Conservation (phyloP, 2,329 filamentous ascomycete genomes). For the Claviceps sp. region DNA sequence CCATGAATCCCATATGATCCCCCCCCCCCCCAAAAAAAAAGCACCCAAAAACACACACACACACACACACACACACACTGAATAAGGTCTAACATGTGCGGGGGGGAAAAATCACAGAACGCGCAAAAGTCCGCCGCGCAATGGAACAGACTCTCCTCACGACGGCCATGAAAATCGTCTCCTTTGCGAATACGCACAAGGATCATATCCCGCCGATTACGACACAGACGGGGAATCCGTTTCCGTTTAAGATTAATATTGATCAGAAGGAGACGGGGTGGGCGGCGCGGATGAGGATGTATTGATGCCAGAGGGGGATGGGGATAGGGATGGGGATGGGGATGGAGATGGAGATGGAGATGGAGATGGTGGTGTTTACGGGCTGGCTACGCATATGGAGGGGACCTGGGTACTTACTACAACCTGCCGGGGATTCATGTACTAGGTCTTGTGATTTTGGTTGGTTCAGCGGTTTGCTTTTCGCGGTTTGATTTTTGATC, state of each 20-base stretch:
- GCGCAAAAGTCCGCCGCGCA: slow-evolving; percentile 73
- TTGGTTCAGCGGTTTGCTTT: too few species aligned
- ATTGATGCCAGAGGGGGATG: slow-evolving; percentile 24
- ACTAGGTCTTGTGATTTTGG: too few species aligned
- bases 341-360: too few species aligned
- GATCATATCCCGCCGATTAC: slow-evolving; percentile 96
- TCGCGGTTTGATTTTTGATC: too few species aligned
- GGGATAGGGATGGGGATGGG: too few species aligned
- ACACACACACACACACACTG: too few species aligned
- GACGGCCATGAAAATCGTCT: slow-evolving; percentile 80
- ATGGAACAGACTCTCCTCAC: slow-evolving; percentile 85
- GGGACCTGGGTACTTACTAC: too few species aligned
- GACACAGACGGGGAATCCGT: slow-evolving; percentile 84
- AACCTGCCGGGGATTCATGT: too few species aligned
- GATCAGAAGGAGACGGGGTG: slow-evolving; percentile 68
- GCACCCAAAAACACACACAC: neutral
- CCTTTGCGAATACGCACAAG: slow-evolving; percentile 75
- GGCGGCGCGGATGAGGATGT: slow-evolving; percentile 67
- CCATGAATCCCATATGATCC: neutral
- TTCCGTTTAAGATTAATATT: slow-evolving; percentile 84
- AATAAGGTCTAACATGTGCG: too few species aligned
- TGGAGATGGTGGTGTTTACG: too few species aligned
- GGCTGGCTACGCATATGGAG: too few species aligned
- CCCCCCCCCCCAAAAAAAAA: neutral
- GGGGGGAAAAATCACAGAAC: slow-evolving; percentile 38